Evolutionary conservation across 345 rosid genomes (phyloP).

Genomic region (Pistacia atlantica): DNA sequence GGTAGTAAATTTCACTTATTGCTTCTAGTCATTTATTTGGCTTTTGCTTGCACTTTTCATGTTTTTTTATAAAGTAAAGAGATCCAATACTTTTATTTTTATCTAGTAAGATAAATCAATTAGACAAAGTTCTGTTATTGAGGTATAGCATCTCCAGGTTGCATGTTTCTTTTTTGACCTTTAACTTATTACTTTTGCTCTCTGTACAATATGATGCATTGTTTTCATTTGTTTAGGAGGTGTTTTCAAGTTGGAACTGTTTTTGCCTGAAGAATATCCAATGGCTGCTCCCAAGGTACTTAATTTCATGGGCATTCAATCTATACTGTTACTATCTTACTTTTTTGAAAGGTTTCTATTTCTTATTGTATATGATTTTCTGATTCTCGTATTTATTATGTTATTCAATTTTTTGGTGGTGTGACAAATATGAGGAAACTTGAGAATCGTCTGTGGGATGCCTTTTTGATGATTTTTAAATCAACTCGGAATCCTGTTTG

Average conservation of each 20-base stretch:
- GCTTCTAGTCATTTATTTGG: no score
- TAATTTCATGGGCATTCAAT: not conserved
- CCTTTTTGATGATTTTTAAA: constrained; percentile 7
- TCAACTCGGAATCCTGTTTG: not conserved
- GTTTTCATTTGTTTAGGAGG: constrained; percentile 30
- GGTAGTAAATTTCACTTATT: no score
- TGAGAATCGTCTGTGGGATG: not conserved
- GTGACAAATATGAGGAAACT: not conserved
- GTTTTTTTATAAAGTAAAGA: no score
- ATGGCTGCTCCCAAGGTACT: constrained; percentile 50
- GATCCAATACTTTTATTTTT: not conserved
- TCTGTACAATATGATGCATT: not conserved
- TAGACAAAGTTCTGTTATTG: not conserved
- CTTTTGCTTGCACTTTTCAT: not conserved
- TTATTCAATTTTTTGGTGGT: not conserved
- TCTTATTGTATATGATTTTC: not conserved
- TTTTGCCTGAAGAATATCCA: constrained; percentile 54
- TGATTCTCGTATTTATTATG: not conserved
- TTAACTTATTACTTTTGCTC: not conserved
- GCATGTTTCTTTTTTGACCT: not conserved
- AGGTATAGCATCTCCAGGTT: not conserved
- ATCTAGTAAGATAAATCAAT: not conserved
- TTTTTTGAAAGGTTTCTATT: not conserved
- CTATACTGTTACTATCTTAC: not conserved
- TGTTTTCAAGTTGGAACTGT: constrained; percentile 50